These are phyloP conservation scores for Oxytropis ochrocephala DNA, from an alignment of 306 rosid species.

Conservation along the genomic window DNA sequence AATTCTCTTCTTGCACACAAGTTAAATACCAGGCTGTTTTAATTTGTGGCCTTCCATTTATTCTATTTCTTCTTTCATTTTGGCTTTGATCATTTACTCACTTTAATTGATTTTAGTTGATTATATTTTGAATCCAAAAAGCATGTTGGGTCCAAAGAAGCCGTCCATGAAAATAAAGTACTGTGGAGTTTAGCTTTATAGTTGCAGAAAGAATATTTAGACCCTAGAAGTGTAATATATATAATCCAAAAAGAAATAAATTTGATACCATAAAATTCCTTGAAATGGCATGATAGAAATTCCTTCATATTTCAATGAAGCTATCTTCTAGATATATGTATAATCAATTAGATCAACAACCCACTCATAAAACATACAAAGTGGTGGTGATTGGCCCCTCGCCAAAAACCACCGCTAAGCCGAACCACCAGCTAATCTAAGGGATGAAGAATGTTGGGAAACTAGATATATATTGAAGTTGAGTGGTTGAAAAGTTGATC, in stretches of 20 bases:
- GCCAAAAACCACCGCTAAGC: too few relatives aligned
- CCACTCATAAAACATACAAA: too few relatives aligned
- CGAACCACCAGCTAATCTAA: too few relatives aligned
- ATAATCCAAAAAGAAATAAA: neutral
- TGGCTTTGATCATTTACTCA: constrained; percentile 13
- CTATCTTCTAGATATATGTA: too few relatives aligned
- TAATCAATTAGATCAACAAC: too few relatives aligned
- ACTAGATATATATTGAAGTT: too few relatives aligned
- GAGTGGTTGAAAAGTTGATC: too few relatives aligned
- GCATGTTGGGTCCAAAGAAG: neutral
- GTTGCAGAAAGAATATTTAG: neutral
- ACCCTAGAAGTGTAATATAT: neutral
- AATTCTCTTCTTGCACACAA: constrained; percentile 6
- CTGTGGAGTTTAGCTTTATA: neutral
- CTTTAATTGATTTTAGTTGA: neutral
- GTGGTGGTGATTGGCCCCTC: too few relatives aligned
- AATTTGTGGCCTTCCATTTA: neutral
- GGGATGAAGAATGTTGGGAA: too few relatives aligned
- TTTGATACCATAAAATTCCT: neutral
- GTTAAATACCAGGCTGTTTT: neutral
- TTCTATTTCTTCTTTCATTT: neutral
- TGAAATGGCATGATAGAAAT: neutral
- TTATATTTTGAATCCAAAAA: neutral
- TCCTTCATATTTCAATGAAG: too few relatives aligned
- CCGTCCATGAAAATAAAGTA: neutral